A percentile compares a stretch with the other conserved stretches of the same genome.
These are phyloP conservation scores for Verticillium tricorpus DNA, from an alignment of 2,329 filamentous ascomycete species.

Conservation along the genomic window DNA sequence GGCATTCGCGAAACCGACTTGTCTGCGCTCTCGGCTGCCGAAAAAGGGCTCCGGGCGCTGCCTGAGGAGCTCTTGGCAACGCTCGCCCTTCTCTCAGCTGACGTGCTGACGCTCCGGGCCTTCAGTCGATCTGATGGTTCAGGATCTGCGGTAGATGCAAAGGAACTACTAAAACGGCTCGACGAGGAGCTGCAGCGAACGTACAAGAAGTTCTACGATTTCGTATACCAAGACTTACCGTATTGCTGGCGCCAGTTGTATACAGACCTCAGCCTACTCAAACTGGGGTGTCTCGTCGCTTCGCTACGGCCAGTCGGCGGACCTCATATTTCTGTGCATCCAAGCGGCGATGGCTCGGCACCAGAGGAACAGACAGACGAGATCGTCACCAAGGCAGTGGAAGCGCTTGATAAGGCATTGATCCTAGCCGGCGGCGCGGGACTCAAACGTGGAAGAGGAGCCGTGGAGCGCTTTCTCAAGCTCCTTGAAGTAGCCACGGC, in stretches of 20 bases:
- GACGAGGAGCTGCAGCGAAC: slow-evolving; percentile 6
- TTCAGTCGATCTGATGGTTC: background rate
- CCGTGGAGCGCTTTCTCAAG: slow-evolving; percentile 48
- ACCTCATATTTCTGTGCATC: background rate
- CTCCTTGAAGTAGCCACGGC: slow-evolving; percentile 29
- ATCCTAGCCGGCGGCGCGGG: slow-evolving; percentile 68
- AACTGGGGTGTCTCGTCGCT: slow-evolving; percentile 32
- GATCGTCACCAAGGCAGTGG: slow-evolving; percentile 33
- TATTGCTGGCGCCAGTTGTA: slow-evolving; percentile 66
- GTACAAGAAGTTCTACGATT: slow-evolving; percentile 54
- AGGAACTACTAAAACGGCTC: background rate
- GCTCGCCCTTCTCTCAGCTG: background rate
- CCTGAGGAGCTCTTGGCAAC: background rate
- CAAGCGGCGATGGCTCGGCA: background rate
- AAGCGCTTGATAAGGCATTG: slow-evolving; percentile 67
- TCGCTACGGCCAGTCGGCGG: background rate
- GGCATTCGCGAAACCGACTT: background rate
- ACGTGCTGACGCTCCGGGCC: background rate
- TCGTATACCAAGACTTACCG: slow-evolving; percentile 62
- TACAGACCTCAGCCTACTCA: slow-evolving; percentile 64
- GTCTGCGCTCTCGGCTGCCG: background rate
- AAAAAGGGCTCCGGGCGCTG: background rate
- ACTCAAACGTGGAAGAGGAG: slow-evolving; percentile 38
- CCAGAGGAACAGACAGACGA: background rate
- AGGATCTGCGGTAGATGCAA: background rate